phyloP scores from a whole-genome alignment of 106 monocot species.

The Acorus calamus region DNA sequence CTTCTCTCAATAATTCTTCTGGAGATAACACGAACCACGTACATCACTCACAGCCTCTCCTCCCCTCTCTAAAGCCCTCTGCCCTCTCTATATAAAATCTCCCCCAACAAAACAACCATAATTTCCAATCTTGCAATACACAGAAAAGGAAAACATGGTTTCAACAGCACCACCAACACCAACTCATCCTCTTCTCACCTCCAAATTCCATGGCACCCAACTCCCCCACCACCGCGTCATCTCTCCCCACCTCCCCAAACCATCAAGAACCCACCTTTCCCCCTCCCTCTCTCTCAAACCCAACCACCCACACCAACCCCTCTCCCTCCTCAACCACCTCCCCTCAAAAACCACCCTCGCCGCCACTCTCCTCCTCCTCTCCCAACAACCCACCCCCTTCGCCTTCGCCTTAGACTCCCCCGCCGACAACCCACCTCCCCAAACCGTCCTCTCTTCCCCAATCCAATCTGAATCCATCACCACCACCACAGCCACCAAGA shows the following conservation, averaged over 20 bases:
- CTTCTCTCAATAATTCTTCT: no score
- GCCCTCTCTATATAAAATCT: no score
- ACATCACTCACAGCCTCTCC: no score
- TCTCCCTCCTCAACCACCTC: constrained; percentile 11
- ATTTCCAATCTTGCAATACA: background rate
- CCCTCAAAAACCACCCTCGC: constrained; percentile 12
- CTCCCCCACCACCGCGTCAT: constrained; percentile 6
- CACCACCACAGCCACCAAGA: constrained; percentile 11
- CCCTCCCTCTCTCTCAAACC: constrained; percentile 12
- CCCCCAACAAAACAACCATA: no score
- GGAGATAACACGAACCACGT: no score
- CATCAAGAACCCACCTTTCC: constrained; percentile 8
- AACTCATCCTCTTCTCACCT: constrained; percentile 26
- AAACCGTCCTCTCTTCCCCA: constrained; percentile 6
- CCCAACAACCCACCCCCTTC: constrained; percentile 11
- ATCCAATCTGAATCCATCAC: constrained; percentile 35
- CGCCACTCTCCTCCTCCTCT: constrained; percentile 33
- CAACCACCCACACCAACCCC: background rate
- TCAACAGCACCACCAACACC: constrained; percentile 26
- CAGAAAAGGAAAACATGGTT: background rate
- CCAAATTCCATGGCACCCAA: constrained; percentile 21
- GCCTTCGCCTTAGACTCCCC: constrained; percentile 23
- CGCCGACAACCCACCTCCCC: constrained; percentile 14
- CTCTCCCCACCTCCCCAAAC: constrained; percentile 13
- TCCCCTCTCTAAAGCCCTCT: no score